A percentile compares a stretch with the other conserved stretches of the same genome.
phyloP scores from a whole-genome alignment of 371 early-diverging fungal species.

The Lichtheimia hyalospora region DNA sequence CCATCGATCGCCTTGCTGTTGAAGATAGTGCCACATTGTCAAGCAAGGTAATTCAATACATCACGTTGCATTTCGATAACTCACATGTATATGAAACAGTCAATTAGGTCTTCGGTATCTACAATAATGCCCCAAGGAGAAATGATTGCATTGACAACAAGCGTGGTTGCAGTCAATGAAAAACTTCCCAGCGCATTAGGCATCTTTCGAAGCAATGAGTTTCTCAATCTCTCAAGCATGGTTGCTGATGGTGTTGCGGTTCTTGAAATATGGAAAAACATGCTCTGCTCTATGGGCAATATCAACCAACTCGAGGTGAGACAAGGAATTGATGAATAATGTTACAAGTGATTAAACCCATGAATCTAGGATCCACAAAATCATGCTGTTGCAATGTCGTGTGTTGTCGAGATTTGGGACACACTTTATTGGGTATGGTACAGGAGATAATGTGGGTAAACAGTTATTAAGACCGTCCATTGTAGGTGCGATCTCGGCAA shows the following conservation, averaged over 20 bases:
- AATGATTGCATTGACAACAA: slow-evolving; percentile 27
- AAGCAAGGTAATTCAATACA: slow-evolving; percentile 22
- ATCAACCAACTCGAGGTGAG: slow-evolving; percentile 57
- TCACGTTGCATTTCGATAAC: too few species aligned
- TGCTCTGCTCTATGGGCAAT: slow-evolving; percentile 71
- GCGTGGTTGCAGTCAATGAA: slow-evolving; percentile 34
- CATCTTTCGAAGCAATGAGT: slow-evolving; percentile 44
- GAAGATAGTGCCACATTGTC: slow-evolving; percentile 27
- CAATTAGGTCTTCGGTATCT: slow-evolving; percentile 44
- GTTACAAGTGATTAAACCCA: background rate
- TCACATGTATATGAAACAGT: slow-evolving; percentile 12
- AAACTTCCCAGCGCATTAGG: slow-evolving; percentile 37
- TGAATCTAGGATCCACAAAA: slow-evolving; percentile 49
- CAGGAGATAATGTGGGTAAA: background rate
- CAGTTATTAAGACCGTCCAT: background rate
- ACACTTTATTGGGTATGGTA: slow-evolving; percentile 48
- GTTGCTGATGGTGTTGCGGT: slow-evolving; percentile 42
- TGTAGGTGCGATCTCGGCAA: slow-evolving; percentile 54
- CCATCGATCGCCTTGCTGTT: slow-evolving; percentile 15
- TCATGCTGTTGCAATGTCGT: slow-evolving; percentile 69
- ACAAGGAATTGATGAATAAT: background rate
- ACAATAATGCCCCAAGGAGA: slow-evolving; percentile 26
- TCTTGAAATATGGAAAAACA: slow-evolving; percentile 65
- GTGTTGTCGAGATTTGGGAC: slow-evolving; percentile 72
- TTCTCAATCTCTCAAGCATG: slow-evolving; percentile 36